Evolutionary conservation across 169 alveolate species (phyloP).

Genomic region (Besnoitia besnoiti): DNA sequence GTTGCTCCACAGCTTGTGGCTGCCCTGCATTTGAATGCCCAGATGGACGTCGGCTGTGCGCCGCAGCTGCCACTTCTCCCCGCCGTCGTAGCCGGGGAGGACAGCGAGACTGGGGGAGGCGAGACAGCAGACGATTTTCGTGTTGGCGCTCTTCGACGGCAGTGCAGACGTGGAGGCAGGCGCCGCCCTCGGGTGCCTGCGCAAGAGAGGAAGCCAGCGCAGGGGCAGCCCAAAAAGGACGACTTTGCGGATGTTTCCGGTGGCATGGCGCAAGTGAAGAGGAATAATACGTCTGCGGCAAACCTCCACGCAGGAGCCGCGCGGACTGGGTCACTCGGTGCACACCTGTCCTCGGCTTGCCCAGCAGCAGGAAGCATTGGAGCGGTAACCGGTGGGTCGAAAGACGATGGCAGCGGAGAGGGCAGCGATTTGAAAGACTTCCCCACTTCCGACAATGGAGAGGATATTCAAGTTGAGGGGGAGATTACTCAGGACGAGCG

Average conservation of each 20-base stretch:
- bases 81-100: background rate
- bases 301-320: background rate
- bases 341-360: background rate
- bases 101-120: constrained; percentile 15
- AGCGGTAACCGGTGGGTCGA: background rate
- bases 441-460: background rate
- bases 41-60: background rate
- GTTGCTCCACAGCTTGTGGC: constrained; percentile 49
- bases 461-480: background rate
- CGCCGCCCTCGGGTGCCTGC: too few relatives aligned
- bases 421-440: background rate
- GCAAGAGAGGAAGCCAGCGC: too few relatives aligned
- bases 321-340: background rate
- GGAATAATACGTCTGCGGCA: background rate
- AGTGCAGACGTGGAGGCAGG: background rate
- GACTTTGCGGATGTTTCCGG: background rate
- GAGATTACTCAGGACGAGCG: background rate
- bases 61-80: constrained; percentile 41
- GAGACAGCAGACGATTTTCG: background rate
- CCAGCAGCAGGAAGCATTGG: background rate
- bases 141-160: background rate
- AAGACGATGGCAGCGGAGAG: background rate
- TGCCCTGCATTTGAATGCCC: constrained; percentile 33
- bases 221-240: too few relatives aligned
- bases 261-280: too few relatives aligned